These are phyloP conservation scores for Talaromyces stipitatus DNA, from an alignment of 495 filamentous ascomycete species.

Conservation along the genomic window DNA sequence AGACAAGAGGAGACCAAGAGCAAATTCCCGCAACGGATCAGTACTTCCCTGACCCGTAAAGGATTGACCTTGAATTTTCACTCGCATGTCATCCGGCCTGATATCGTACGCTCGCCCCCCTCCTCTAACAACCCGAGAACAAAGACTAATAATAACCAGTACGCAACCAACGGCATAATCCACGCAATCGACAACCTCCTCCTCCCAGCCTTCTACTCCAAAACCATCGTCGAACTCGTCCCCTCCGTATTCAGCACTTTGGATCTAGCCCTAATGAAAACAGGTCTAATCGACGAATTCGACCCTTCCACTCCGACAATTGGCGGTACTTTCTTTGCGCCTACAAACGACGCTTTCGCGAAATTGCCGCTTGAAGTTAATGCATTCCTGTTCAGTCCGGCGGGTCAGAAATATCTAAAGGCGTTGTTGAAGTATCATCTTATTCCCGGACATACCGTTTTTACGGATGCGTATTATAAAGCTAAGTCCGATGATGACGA, in stretches of 20 bases:
- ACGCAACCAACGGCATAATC: conserved; percentile 67
- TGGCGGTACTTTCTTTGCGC: conserved; percentile 68
- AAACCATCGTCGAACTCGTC: conserved; percentile 54
- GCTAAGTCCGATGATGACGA: conserved; percentile 15
- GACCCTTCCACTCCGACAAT: conserved; percentile 28
- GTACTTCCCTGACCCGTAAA: conserved; percentile 46
- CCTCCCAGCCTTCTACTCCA: conserved; percentile 58
- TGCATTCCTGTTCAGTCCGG: conserved; percentile 69
- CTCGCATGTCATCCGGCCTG: conserved; percentile 51
- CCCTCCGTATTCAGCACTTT: conserved; percentile 73
- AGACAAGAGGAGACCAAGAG: conserved; percentile 45
- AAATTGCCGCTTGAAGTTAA: conserved; percentile 62
- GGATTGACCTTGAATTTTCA: conserved; percentile 68
- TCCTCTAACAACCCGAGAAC: conserved; percentile 10
- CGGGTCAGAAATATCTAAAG: conserved; percentile 60
- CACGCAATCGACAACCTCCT: conserved; percentile 68
- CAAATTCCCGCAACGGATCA: conserved; percentile 57
- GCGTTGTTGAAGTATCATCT: conserved; percentile 73
- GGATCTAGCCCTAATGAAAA: conserved; percentile 59
- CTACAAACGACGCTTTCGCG: conserved; percentile 66
- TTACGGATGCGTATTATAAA: conserved; percentile 70
- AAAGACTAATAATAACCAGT: conserved; percentile 18
- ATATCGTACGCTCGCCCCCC: conserved; percentile 45
- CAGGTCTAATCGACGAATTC: conserved; percentile 49
- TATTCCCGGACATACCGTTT: conserved; percentile 66